Base-by-base conservation (phyloP, 78 protist genomes). In the slime mould (Dictyostelium discoideum) region DNA sequence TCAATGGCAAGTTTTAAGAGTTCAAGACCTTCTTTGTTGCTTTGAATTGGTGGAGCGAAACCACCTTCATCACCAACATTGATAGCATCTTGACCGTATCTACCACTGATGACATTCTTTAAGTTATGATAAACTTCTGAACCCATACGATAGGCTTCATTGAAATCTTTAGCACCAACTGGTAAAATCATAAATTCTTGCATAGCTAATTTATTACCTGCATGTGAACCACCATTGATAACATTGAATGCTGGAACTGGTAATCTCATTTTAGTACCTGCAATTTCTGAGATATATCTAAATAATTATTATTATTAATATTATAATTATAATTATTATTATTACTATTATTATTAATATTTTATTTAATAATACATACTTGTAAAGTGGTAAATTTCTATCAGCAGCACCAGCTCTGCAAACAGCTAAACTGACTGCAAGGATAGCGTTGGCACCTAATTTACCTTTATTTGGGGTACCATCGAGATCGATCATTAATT, bases 51-150 rank as follows among this genome's bases (percentile, higher is more conserved):
- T 85, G 99, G 99, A 10, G 99, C 99, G 85, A 99, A 99, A 92
- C 99, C 99, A 54, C 99, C 99, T 97, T 99, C 99, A 92, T 99
- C 99, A 69, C 99, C 99, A 72, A 99, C 99, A 89, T 98, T 98
- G 96, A 85, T 54, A 24, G 97, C 97, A 76, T 96, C 97, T 57
- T 96, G 96, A 74, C 99, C 99, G 80, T 97, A 98, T 63, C 88
- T 74, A 76, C 18, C 39, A 93, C 95, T 85, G 90, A 99, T 92
- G 87, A 99, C 98, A 32, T 22, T 26, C 98, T 97, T 98, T 44
- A 99, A 97, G 86, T 60, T 54, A 96, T 99, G 99, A 98, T 99
- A 99, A 50, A 98, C 99, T 96, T 99, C 99, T 22, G 99, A 46
- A 79, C 99, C 99, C 97, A 98, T 98, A 84, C 98, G 94, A 96